Conservation (phyloP, 176 grass and related monocot species). For the Avena insularis region DNA sequence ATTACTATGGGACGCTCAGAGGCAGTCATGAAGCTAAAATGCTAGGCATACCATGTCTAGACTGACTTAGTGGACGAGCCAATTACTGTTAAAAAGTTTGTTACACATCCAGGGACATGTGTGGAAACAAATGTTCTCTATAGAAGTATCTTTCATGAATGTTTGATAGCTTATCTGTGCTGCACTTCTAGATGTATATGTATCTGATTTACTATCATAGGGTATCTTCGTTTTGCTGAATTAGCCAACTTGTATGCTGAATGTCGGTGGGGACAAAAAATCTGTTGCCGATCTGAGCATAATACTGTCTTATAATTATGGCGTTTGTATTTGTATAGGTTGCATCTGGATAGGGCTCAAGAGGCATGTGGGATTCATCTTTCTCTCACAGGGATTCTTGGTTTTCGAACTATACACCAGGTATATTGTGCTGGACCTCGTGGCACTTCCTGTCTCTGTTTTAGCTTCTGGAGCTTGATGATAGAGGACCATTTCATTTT, state of each 20-base stretch:
- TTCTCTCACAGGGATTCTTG: slow-evolving; percentile 80
- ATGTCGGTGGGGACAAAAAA: neutral
- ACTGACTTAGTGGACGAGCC: neutral
- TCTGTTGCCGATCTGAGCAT: neutral
- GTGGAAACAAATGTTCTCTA: slow-evolving; percentile 6
- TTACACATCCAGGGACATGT: neutral
- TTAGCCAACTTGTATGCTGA: neutral
- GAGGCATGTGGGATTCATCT: slow-evolving; percentile 72
- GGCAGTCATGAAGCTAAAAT: neutral
- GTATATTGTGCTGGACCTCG: slow-evolving; percentile 43
- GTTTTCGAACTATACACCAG: slow-evolving; percentile 97
- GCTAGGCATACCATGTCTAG: slow-evolving; percentile 5
- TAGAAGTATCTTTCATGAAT: slow-evolving; percentile 18
- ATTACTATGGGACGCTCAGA: neutral
- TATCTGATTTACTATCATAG: neutral
- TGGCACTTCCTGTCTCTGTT: slow-evolving; percentile 18
- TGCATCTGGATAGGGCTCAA: slow-evolving; percentile 72
- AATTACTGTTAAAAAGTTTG: neutral
- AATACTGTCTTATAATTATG: slow-evolving; percentile 29
- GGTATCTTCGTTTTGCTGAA: neutral
- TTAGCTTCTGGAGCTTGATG: slow-evolving; percentile 21
- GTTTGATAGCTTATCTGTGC: neutral
- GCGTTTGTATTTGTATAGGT: slow-evolving; percentile 54
- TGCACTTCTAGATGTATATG: neutral
- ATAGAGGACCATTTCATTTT: slow-evolving; percentile 22